Conservation (phyloP, 1,284 basidiomycete species). For the Crepidotus sp. region DNA sequence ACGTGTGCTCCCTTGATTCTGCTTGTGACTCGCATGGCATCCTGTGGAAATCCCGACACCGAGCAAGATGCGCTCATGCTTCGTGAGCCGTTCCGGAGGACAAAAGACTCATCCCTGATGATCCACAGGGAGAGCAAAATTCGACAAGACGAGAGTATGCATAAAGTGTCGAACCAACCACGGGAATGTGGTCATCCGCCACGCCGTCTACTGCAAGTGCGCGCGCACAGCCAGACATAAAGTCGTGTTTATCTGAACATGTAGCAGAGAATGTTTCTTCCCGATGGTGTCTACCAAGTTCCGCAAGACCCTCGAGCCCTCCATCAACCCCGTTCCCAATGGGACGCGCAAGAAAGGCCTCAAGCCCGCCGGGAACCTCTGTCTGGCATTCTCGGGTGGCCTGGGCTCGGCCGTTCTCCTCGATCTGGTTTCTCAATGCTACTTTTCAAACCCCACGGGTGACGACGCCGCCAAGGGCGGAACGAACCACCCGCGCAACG, state of each 20-base stretch:
- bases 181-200: conserved; percentile 65
- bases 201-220: conserved; percentile 78
- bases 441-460: conserved; percentile 34
- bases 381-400: conserved; percentile 66
- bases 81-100: conserved; percentile 29
- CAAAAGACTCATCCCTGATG: not conserved
- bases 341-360: conserved; percentile 42
- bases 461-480: conserved; percentile 40
- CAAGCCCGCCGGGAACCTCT: conserved; percentile 57
- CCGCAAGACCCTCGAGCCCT: conserved; percentile 54
- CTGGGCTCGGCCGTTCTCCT: conserved; percentile 63
- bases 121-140: conserved; percentile 46
- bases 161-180: conserved; percentile 58
- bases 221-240: conserved; percentile 20
- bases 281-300: conserved; percentile 56
- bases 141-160: conserved; percentile 56
- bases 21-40: no score
- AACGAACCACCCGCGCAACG: conserved; percentile 56
- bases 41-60: conserved; percentile 53
- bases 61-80: conserved; percentile 56
- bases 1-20: no score
- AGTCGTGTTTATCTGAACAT: not conserved
- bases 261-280: conserved; percentile 55
- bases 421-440: conserved; percentile 58
- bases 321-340: conserved; percentile 46